These are phyloP conservation scores for Solanum medicagineum DNA, from an alignment of 257 asterid genomes.

Conservation along the genomic window DNA sequence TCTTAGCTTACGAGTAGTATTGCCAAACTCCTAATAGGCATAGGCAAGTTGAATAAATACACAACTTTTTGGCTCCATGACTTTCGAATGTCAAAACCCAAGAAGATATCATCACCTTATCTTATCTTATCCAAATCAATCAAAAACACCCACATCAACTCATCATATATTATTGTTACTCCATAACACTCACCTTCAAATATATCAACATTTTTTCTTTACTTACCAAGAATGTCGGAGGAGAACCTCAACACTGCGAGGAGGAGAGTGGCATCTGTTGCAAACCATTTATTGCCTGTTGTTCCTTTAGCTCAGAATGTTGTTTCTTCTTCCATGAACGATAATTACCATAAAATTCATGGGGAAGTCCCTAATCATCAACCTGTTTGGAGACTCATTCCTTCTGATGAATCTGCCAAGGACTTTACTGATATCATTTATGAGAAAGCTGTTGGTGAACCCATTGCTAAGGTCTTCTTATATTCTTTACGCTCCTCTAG, in stretches of 20 bases:
- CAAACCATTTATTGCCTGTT: slow-evolving; percentile 48
- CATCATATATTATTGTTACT: neutral
- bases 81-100: neutral
- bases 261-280: slow-evolving; percentile 47
- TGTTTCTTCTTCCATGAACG: slow-evolving; percentile 31
- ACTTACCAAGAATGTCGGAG: slow-evolving; percentile 1
- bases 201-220: neutral
- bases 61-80: neutral
- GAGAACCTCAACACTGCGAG: slow-evolving; percentile 22
- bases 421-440: slow-evolving; percentile 68
- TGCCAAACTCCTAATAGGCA: neutral
- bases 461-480: slow-evolving; percentile 68
- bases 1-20: neutral
- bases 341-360: slow-evolving; percentile 60
- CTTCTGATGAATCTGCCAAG: slow-evolving; percentile 57
- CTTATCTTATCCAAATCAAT: neutral
- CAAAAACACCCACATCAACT: neutral
- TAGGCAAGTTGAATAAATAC: neutral
- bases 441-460: slow-evolving; percentile 80
- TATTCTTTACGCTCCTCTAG: neutral
- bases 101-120: neutral
- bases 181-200: neutral
- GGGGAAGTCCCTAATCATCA: slow-evolving; percentile 58
- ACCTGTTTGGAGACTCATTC: slow-evolving; percentile 52
- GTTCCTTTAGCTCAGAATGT: slow-evolving; percentile 7